Percentiles rank a stretch among this genome's conserved stretches.
Conservation (phyloP, 352 stramenopile genomes). For the Peronospora belbahrii region DNA sequence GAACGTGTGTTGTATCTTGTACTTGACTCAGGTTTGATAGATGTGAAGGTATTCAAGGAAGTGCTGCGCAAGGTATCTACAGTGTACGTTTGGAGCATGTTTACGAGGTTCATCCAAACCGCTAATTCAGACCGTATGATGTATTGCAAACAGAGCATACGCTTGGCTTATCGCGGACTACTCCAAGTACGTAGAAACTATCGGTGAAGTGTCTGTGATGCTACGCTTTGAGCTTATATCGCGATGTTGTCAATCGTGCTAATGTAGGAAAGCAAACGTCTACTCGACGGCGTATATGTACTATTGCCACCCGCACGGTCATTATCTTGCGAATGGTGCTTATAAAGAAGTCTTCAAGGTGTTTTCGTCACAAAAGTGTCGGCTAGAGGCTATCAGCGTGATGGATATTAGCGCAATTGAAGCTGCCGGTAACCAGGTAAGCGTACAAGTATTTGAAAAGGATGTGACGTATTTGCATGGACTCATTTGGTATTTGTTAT, state of each 20-base stretch:
- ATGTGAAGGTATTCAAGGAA: conserved; percentile 23
- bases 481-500: neutral
- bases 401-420: conserved; percentile 91
- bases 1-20: conserved; percentile 41
- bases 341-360: conserved; percentile 89
- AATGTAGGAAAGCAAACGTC: conserved; percentile 34
- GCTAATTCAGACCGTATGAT: neutral
- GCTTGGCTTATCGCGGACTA: conserved; percentile 50
- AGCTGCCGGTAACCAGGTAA: conserved; percentile 80
- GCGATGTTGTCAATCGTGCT: neutral
- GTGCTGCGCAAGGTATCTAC: conserved; percentile 36
- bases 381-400: conserved; percentile 73
- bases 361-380: conserved; percentile 43
- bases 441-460: neutral
- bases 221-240: conserved; percentile 1
- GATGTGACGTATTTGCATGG: neutral
- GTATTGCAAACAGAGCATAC: conserved; percentile 27
- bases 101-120: neutral
- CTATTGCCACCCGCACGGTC: conserved; percentile 42
- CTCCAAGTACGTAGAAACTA: conserved; percentile 28
- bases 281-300: conserved; percentile 44
- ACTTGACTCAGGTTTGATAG: conserved; percentile 34
- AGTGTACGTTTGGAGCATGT: conserved; percentile 25
- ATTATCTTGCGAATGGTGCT: conserved; percentile 74
- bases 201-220: neutral